Conservation (phyloP, 495 filamentous ascomycete genomes). For the Hypoxylon subgilvum region DNA sequence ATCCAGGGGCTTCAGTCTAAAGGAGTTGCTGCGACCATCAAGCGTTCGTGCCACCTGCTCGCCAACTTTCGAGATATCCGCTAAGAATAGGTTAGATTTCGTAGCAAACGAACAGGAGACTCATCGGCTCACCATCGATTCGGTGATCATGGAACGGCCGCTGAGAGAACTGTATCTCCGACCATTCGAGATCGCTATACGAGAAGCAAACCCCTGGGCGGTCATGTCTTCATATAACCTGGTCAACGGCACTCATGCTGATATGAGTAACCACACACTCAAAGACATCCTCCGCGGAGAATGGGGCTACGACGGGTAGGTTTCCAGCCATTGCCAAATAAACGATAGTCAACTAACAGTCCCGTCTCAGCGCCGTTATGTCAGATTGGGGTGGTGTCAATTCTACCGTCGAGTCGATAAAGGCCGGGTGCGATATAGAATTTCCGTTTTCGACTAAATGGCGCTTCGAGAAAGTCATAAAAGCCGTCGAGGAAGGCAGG, state of each 20-base stretch:
- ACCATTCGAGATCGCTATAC: conserved; percentile 80
- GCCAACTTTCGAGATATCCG: conserved; percentile 1
- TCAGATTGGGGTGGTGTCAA: conserved; percentile 78
- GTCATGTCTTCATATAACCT: conserved; percentile 87
- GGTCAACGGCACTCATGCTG: conserved; percentile 79
- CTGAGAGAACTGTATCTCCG: conserved; percentile 81
- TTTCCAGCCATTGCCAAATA: conserved; percentile 8
- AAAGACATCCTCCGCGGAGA: conserved; percentile 76
- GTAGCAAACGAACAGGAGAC: conserved; percentile 88
- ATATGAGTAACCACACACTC: conserved; percentile 73
- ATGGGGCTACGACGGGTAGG: conserved; percentile 74
- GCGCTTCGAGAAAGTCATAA: conserved; percentile 69
- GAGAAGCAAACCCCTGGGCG: conserved; percentile 78
- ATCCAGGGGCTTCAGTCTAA: conserved; percentile 76
- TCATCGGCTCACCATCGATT: conserved; percentile 73
- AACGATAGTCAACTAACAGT: conserved; percentile 25
- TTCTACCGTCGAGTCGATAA: conserved; percentile 71
- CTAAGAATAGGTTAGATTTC: conserved; percentile 62
- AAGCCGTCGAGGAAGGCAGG: conserved; percentile 66
- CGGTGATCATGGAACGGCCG: conserved; percentile 72
- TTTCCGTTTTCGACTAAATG: conserved; percentile 77
- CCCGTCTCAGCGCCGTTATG: conserved; percentile 64
- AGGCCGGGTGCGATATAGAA: conserved; percentile 77
- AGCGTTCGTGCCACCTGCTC: conserved; percentile 57
- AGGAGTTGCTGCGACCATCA: conserved; percentile 78